Evolutionary conservation across 345 rosid species (phyloP).

Genomic region (Angophora floribunda): DNA sequence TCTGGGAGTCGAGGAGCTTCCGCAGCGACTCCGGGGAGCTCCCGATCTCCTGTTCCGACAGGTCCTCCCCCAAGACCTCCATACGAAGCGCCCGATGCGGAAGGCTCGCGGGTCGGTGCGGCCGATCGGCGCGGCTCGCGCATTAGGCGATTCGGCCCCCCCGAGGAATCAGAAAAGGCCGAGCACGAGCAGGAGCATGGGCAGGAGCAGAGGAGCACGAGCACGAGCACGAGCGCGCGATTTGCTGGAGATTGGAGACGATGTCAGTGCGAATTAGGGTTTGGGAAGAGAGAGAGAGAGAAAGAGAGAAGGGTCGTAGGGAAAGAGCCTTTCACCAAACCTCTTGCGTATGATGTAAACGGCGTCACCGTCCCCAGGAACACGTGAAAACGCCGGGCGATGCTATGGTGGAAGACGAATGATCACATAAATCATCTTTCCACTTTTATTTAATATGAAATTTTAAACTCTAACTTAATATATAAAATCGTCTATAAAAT

Average conservation of each 20-base stretch:
- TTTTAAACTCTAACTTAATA: rapidly evolving
- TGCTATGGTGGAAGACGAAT: neutral
- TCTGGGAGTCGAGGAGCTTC: slow-evolving; percentile 58
- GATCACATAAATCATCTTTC: too few relatives aligned
- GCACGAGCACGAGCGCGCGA: neutral
- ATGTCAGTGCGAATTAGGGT: neutral
- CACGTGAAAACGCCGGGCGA: neutral
- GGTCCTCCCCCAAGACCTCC: slow-evolving; percentile 37
- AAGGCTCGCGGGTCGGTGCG: neutral
- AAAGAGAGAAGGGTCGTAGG: neutral
- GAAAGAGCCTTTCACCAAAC: neutral
- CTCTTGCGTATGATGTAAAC: neutral
- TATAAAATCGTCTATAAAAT: rapidly evolving
- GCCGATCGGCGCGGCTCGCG: neutral
- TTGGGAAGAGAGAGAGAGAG: neutral
- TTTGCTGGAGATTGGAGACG: neutral
- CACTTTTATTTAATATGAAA: too few relatives aligned
- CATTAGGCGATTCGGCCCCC: neutral
- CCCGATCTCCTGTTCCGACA: slow-evolving; percentile 46
- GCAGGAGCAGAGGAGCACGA: neutral
- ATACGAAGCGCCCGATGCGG: slow-evolving; percentile 6
- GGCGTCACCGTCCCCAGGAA: neutral
- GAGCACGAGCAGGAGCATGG: neutral
- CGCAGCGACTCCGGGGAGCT: slow-evolving; percentile 54
- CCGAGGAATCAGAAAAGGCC: neutral